Base-by-base conservation (phyloP, 116 monocot species). In the Papilionanthe hybrid region DNA sequence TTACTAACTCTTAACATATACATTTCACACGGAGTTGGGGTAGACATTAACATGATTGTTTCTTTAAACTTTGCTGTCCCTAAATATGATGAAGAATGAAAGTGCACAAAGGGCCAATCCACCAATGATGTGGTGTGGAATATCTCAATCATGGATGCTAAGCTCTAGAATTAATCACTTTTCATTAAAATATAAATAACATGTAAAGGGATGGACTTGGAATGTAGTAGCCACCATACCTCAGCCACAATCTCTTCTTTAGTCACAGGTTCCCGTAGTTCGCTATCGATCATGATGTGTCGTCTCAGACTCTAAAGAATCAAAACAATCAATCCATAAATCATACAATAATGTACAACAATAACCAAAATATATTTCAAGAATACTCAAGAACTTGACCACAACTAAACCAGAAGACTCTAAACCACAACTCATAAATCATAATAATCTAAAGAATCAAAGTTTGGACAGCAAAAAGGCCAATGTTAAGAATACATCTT, bases 201-300 rank as follows among this genome's bases (percentile, higher is more conserved):
- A 17, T 37, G 32, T 37, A 5, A 13, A 25, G 15, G 15, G 63
- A 69, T 69, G 4, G 27, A 4, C 15, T 32, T 22, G 11, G 69
- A 69, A 37, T 37, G 22, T 4, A 73, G 41, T 17, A 77, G 11
- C 23, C 23, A 63, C 1, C 22, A 57, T 88, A 97, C 97, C 97
- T 97, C 97, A 58, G 89, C 77, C 5, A 97, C 91, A 88, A 97
- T 76, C 72, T 97, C 94, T 18, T 97, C 94, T 72, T 97, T 97
- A 19, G 88, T 92, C 72, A 97, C 91, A 25, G 94, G 94, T 45
- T 81, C 57, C 0, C 87, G 88, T 80, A 97, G 73, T 53, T 91
- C 97, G 83, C 88, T 92, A 42, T 91, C 94, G 69, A 83, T 77
- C 73, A 84, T 84, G 72, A 97, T 87, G 48, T 79, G 87, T 86